Conservation (phyloP, 257 asterid species). For the Solanum arcanum region DNA sequence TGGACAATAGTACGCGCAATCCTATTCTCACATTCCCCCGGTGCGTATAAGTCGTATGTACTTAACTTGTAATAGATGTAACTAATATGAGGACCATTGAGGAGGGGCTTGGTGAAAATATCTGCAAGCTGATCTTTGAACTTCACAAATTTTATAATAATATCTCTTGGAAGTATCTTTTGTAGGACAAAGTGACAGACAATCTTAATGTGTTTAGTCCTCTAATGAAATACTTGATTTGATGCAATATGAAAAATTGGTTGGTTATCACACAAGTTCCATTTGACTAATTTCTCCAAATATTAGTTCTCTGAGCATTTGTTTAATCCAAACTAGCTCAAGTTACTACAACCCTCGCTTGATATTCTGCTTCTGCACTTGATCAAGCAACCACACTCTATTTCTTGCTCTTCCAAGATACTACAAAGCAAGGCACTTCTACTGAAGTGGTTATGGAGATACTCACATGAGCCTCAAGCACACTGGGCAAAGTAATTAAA, state of each 20-base stretch:
- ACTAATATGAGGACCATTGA: neutral
- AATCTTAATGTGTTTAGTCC: neutral
- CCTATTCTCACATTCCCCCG: neutral
- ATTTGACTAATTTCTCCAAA: neutral
- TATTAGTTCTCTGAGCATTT: neutral
- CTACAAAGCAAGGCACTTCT: neutral
- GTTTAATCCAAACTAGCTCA: neutral
- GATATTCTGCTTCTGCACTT: neutral
- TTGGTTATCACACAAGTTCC: neutral
- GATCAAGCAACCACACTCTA: neutral
- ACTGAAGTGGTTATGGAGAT: neutral
- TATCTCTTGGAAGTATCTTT: neutral
- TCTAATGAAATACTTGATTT: neutral
- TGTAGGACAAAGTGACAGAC: neutral
- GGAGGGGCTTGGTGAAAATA: neutral
- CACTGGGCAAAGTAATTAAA: too few relatives aligned
- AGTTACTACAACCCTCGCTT: neutral
- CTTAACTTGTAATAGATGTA: neutral
- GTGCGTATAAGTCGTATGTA: neutral
- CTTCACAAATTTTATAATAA: neutral
- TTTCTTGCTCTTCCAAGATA: neutral
- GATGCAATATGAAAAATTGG: neutral
- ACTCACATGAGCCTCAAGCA: neutral
- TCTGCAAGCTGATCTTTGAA: neutral
- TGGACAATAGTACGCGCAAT: neutral